Evolutionary conservation across 495 filamentous ascomycete species (phyloP).

Genomic region (Venustampulla echinocandica): DNA sequence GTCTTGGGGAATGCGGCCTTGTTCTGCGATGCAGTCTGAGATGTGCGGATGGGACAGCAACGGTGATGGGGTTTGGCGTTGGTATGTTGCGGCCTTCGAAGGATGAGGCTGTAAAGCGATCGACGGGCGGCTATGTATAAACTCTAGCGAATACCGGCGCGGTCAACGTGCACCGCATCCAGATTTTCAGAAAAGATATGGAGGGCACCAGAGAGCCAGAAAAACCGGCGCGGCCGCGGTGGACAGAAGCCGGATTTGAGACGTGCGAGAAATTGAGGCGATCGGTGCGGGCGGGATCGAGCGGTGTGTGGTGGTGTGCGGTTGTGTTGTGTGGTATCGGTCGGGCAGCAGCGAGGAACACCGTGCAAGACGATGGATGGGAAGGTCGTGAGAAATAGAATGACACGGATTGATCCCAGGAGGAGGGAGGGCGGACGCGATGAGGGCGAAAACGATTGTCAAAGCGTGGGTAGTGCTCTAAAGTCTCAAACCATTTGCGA

Average conservation of each 20-base stretch:
- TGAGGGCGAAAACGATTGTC: neutral
- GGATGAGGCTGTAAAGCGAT: slow-evolving; percentile 12
- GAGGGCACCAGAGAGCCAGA: too few species aligned
- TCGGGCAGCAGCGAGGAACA: too few species aligned
- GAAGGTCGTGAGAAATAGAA: too few species aligned
- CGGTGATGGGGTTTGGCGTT: neutral
- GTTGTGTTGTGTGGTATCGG: neutral
- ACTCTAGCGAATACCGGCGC: neutral
- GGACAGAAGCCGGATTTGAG: too few species aligned
- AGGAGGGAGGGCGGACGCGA: neutral
- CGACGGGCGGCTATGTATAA: slow-evolving; percentile 5
- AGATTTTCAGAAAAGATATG: too few species aligned
- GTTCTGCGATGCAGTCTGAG: slow-evolving; percentile 17
- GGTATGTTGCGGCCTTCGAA: too few species aligned
- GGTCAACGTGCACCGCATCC: slow-evolving; percentile 17
- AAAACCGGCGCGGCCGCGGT: too few species aligned
- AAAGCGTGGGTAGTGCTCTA: neutral
- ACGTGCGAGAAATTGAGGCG: neutral
- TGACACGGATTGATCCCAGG: neutral
- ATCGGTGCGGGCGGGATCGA: neutral
- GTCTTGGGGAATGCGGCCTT: slow-evolving; percentile 3
- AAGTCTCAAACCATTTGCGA: neutral
- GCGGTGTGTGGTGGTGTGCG: neutral
- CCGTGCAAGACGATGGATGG: too few species aligned
- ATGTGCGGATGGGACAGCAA: slow-evolving; percentile 7